These are phyloP conservation scores for Excoecaria cochinchinensis DNA, from an alignment of 345 rosid genomes.

Conservation along the genomic window DNA sequence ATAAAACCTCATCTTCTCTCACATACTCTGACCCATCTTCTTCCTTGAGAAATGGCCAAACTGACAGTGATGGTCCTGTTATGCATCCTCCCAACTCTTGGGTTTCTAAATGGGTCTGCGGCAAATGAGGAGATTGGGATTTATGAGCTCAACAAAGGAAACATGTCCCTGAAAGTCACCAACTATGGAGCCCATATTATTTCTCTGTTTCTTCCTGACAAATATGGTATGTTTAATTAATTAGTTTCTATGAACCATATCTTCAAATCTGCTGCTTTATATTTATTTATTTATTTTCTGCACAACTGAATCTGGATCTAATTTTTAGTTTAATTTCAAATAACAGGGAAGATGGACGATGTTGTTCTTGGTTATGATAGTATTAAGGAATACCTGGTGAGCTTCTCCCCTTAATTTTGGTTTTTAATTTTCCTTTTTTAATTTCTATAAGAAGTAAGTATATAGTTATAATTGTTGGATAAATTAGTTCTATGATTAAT, in stretches of 20 bases:
- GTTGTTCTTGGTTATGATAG: slow-evolving; percentile 78
- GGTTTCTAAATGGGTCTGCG: neutral
- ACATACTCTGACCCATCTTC: no score
- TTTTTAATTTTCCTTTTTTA: neutral
- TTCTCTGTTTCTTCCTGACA: slow-evolving; percentile 72
- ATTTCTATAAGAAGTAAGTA: no score
- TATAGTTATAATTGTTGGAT: no score
- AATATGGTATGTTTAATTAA: slow-evolving; percentile 44
- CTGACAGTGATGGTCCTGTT: neutral
- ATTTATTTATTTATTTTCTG: neutral
- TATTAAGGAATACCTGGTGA: slow-evolving; percentile 58
- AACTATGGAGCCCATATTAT: slow-evolving; percentile 84
- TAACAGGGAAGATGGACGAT: slow-evolving; percentile 68
- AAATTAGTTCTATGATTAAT: no score
- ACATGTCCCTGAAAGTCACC: slow-evolving; percentile 58
- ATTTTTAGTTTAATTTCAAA: slow-evolving; percentile 9
- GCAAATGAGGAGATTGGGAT: slow-evolving; percentile 32
- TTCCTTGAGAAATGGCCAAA: no score
- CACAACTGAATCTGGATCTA: neutral
- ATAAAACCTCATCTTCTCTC: no score
- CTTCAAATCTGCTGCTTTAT: no score
- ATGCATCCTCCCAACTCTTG: neutral
- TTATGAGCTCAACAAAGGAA: slow-evolving; percentile 72
- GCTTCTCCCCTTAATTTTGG: neutral
- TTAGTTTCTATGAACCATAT: no score